Evolutionary conservation across 2,329 filamentous ascomycete genomes (phyloP).

Genomic region (Penicillium thymicola): DNA sequence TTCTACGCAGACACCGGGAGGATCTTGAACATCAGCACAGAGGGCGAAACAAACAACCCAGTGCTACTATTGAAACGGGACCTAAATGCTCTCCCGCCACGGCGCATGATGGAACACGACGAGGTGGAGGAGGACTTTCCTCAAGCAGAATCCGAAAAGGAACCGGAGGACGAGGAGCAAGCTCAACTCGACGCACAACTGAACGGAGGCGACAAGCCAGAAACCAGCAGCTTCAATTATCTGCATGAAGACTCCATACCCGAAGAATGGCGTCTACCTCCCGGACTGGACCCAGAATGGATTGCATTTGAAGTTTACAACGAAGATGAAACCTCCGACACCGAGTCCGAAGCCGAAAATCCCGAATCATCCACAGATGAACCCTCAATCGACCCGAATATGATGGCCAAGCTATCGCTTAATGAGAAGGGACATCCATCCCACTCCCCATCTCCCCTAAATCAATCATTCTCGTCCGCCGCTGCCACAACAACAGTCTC

Average conservation of each 20-base stretch:
- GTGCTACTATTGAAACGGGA: conserved; percentile 74
- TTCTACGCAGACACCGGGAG: conserved; percentile 91
- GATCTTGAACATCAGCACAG: conserved; percentile 75
- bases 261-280: conserved; percentile 61
- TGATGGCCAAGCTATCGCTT: conserved; percentile 51
- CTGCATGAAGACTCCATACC: conserved; percentile 32
- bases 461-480: conserved; percentile 17
- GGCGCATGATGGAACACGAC: conserved; percentile 54
- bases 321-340: conserved; percentile 58
- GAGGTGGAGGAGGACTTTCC: conserved; percentile 35
- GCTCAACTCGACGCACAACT: conserved; percentile 40
- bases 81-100: conserved; percentile 59
- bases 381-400: conserved; percentile 40
- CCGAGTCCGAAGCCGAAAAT: conserved; percentile 46
- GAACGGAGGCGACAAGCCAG: conserved; percentile 15
- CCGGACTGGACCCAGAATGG: conserved; percentile 83
- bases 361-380: conserved; percentile 15
- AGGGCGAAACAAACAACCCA: conserved; percentile 67
- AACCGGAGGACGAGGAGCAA: conserved; percentile 42
- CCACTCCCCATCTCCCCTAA: conserved; percentile 34
- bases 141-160: conserved; percentile 30
- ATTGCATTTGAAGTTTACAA: conserved; percentile 82
- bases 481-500: conserved; percentile 31
- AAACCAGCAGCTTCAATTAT: conserved; percentile 17
- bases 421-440: conserved; percentile 27